A percentile compares a stretch with the other conserved stretches of the same genome.
phyloP scores from a whole-genome alignment of 1,139 yeast species.

The Saccharomycopsis hybrid region DNA sequence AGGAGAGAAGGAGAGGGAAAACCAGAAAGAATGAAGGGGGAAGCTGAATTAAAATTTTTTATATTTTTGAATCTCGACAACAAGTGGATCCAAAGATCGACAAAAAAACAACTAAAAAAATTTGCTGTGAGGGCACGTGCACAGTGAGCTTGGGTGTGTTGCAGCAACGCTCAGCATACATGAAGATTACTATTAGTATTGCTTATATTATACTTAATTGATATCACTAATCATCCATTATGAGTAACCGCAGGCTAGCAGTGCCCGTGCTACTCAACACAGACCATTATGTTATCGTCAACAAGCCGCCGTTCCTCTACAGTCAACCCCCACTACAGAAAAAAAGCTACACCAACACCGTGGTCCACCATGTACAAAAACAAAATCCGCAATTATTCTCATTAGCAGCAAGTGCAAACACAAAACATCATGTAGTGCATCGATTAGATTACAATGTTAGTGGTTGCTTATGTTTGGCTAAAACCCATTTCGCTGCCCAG shows the following conservation, averaged over 20 bases:
- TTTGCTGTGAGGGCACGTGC: no score
- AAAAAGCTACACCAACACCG: constrained; percentile 21
- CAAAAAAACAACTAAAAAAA: background rate
- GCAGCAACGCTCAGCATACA: no score
- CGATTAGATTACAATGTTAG: constrained; percentile 33
- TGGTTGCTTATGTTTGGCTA: constrained; percentile 34
- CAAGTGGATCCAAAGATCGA: no score
- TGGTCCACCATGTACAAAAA: constrained; percentile 22
- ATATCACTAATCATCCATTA: no score
- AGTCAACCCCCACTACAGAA: constrained; percentile 24
- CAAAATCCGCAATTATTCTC: background rate
- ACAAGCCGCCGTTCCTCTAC: constrained; percentile 26
- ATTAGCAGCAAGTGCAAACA: background rate
- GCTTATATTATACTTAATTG: no score
- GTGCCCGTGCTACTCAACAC: constrained; percentile 22
- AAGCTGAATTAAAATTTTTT: background rate
- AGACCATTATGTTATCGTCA: constrained; percentile 25
- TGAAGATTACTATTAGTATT: no score
- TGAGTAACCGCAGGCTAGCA: background rate
- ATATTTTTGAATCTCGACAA: no score
- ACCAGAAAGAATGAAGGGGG: background rate
- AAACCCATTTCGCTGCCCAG: constrained; percentile 28
- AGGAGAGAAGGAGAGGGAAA: background rate
- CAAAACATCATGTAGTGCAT: constrained; percentile 27
- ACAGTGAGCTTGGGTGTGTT: no score